Evolutionary conservation across 192 early-diverging fungal genomes (phyloP), one percentile per base, ranked within the genome.

Genomic region (Podila minutissima): DNA sequence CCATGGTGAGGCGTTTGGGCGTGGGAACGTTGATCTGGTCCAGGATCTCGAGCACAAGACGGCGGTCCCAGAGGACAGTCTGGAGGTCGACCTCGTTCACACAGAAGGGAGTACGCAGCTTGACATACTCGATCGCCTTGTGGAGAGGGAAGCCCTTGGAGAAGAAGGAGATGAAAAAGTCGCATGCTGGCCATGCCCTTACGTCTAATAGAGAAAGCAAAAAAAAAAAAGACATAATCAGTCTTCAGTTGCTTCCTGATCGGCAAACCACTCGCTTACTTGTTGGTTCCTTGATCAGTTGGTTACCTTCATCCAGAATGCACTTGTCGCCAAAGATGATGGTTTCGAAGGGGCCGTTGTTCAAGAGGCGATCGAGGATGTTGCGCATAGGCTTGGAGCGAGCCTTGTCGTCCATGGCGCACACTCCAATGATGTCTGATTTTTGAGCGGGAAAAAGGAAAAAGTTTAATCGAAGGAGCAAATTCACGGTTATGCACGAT

Each of bases 81-180:
- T 98, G 97, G 84, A 96, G 90, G 22, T 89, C 88, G 29, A 99
- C 87, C 70, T 97, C 94, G 88, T 99, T 99, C 22, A 99, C 92
- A 74, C 93, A 93, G 69, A 93, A 96, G 33, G 97, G 97, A 17
- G 89, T 85, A 49, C 95, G 88, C 53, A 96, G 87, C 46, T 93
- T 86, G 19, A 94, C 91, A 72, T 99, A 99, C 62, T 92, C 84
- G 53, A 96, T 93, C 0, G 97, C 97, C 86, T 99, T 99, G 37
- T 92, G 88, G 19, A 99, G 84, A 8, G 97, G 97, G 71, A 99
- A 99, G 11, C 95, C 97, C 22, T 74, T 77, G 11, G 97, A 98
- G 85, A 98, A 99, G 86, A 99, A 99, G 17, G 95, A 95, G 31
- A 99, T 96, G 62, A 99, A 89, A 81, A 98, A 96, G 84, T 99